Evolutionary conservation across 2,329 filamentous ascomycete genomes (phyloP).

Genomic region (Rhinocladiella mackenziei): DNA sequence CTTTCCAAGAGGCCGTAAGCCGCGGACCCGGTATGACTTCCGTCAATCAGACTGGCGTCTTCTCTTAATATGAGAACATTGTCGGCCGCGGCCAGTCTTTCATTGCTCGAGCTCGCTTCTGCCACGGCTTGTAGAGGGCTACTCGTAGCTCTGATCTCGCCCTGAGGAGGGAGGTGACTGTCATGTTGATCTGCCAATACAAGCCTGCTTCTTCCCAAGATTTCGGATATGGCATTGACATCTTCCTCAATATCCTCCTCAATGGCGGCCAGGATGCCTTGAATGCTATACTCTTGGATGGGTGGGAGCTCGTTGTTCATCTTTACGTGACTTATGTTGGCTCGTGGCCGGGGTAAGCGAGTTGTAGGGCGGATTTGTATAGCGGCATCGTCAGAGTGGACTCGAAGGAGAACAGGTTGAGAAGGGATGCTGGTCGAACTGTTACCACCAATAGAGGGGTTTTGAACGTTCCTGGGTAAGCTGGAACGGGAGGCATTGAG

Average conservation of each 20-base stretch:
- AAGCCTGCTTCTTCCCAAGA: conserved; percentile 58
- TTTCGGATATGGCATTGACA: conserved; percentile 60
- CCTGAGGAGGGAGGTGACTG: conserved; percentile 58
- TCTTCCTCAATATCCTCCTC: conserved; percentile 56
- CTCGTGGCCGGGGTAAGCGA: conserved; percentile 34
- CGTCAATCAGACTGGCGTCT: conserved; percentile 38
- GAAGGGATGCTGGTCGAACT: conserved; percentile 35
- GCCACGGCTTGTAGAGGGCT: conserved; percentile 41
- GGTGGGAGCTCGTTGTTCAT: conserved; percentile 40
- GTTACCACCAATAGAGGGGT: conserved; percentile 24
- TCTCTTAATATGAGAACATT: conserved; percentile 39
- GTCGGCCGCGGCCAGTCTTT: conserved; percentile 35
- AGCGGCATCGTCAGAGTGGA: conserved; percentile 40
- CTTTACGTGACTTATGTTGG: conserved; percentile 31
- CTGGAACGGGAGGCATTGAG: conserved; percentile 27
- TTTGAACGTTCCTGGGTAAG: conserved; percentile 20
- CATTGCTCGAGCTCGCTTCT: conserved; percentile 40
- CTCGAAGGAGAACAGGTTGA: conserved; percentile 43
- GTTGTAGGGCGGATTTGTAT: conserved; percentile 31
- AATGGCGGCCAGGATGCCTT: conserved; percentile 53
- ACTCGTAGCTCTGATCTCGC: conserved; percentile 48
- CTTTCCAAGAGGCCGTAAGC: conserved; percentile 40
- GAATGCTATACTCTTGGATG: conserved; percentile 53
- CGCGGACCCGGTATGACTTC: conserved; percentile 35
- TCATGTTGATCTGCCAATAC: conserved; percentile 61